Evolutionary conservation across 148 eudicot genomes (phyloP), one percentile per base, ranked within the genome.

Genomic region (Camellia japonica): DNA sequence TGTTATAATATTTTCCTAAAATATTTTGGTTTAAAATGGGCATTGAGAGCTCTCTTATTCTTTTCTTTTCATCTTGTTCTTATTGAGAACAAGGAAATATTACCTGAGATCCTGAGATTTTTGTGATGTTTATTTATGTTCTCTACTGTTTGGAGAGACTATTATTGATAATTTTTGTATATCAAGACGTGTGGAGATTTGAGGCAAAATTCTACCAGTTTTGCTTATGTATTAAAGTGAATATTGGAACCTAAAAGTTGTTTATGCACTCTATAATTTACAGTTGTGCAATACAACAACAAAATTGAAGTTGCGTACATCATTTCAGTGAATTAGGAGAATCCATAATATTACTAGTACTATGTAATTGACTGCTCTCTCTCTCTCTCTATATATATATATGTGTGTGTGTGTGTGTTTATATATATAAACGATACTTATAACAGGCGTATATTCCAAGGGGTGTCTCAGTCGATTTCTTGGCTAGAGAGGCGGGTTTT

Each of bases 31-130:
- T 20, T 7, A 56, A 66, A 66, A 23, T 52, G 54, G 58, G 49
- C 52, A 16, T 69, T 77, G 13, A 71, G 56, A 52, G 66, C 46
- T 70, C 30, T 41, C 19, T 44, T 5, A 70, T 80, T 41, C n/a
- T 47, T 78, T 13, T 20, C 38, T 8, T 74, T 41, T 41, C 46
- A 47, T 71, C 19, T 58, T 6, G 13, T 58, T 14, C 61, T 10
- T 58, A 0, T 10, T 30, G 38, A 30, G 38, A 30, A 74, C 67
- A 41, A 10, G 74, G 74, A 70, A 9, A 19, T 51, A 12, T 70
- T 47, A n/a, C 43, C 56, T 47, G 15, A 47, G 56, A 70, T 9
- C 52, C 56, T 11, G 54, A 44, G 54, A 23, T 62, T 46, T 12
- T 47, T 23, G 18, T 46, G 69, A 58, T 62, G 10, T 46, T 69